Base-by-base conservation (phyloP, 73 alveolate genomes). In the Paramecium pentaurelia region DNA sequence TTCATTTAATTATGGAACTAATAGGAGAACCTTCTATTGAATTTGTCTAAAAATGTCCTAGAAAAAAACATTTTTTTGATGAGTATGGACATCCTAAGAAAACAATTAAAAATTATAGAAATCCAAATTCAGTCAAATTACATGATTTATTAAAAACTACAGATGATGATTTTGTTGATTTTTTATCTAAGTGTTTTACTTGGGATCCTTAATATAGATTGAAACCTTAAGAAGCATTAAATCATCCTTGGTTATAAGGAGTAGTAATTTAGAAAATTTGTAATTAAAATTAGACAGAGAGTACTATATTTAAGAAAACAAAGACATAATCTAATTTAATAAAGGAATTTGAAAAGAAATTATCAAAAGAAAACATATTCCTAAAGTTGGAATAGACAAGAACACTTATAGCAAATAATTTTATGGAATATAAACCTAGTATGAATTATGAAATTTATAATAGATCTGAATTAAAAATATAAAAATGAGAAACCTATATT, bases 1-100 rank as follows among this genome's bases (percentile, higher is more conserved):
- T 97, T 93, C 95, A 92, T 27, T 80, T 96, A 42, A 97, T 97
- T 4, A 97, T 97, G 98, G 98, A 96, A 85, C 86, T 96, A 28
- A 68, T 70, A 18, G 99, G 99, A 1, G 58, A 88, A 9, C 99
- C 99, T 20, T 96, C 97, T 22, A 36, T 86, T 27, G 95, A 96
- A 5, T 49, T 96, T 42, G 86, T 93, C 95, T 93, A 93, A 92
- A 22, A 77, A 95, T 60, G 96, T 96, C 22, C 96, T 95, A 58
- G 58, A 64, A 95, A 94, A 68, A 87, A 84, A 70, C 45, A 45
- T 89, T 94, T 92, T 80, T 94, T 94, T 30, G 97, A 95, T 34
- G 77, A 86, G 58, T 58, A 86, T 8, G 96, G 97, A 30, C 10
- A 16, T 36, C 88, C 88, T 34, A 75, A 34, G 8, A 75, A 86